Conservation (phyloP, 352 stramenopile genomes). For the Phytophthora multivora region DNA sequence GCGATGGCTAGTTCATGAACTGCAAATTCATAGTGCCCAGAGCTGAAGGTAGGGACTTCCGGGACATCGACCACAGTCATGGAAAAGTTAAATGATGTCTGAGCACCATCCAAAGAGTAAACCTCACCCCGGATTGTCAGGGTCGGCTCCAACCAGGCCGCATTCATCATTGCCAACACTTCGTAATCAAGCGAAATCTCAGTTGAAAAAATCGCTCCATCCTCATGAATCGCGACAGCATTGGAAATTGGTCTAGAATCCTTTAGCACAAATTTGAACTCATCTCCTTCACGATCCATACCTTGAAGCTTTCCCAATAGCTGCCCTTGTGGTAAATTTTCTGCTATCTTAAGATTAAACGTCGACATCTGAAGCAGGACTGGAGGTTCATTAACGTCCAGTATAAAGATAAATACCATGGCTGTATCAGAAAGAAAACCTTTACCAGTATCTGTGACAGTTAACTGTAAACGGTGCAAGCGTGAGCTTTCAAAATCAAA, state of each 20-base stretch:
- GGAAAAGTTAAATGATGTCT: slow-evolving; percentile 21
- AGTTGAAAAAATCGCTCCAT: slow-evolving; percentile 22
- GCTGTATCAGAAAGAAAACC: slow-evolving; percentile 49
- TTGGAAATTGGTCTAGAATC: slow-evolving; percentile 31
- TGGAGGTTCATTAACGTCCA: slow-evolving; percentile 54
- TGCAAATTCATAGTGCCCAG: slow-evolving; percentile 21
- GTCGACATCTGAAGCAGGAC: slow-evolving; percentile 34
- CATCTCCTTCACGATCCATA: slow-evolving; percentile 53
- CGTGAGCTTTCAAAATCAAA: slow-evolving; percentile 53
- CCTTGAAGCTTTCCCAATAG: slow-evolving; percentile 43
- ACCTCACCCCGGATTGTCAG: slow-evolving; percentile 21
- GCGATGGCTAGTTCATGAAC: slow-evolving; percentile 46
- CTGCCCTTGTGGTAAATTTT: slow-evolving; percentile 36
- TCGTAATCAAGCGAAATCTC: slow-evolving; percentile 26
- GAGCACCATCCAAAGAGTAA: slow-evolving; percentile 1
- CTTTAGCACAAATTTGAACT: slow-evolving; percentile 42
- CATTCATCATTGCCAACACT: slow-evolving; percentile 10
- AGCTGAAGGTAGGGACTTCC: slow-evolving; percentile 21
- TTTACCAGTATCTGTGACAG: slow-evolving; percentile 50
- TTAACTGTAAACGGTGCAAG: slow-evolving; percentile 46
- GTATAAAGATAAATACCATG: slow-evolving; percentile 48
- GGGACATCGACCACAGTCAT: slow-evolving; percentile 18
- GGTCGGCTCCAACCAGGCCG: slow-evolving; percentile 4
- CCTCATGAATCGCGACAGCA: slow-evolving; percentile 13
- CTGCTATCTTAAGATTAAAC: slow-evolving; percentile 30